These are phyloP conservation scores for Hylodesmum podocarpum DNA, from an alignment of 306 rosid species.

Conservation along the genomic window DNA sequence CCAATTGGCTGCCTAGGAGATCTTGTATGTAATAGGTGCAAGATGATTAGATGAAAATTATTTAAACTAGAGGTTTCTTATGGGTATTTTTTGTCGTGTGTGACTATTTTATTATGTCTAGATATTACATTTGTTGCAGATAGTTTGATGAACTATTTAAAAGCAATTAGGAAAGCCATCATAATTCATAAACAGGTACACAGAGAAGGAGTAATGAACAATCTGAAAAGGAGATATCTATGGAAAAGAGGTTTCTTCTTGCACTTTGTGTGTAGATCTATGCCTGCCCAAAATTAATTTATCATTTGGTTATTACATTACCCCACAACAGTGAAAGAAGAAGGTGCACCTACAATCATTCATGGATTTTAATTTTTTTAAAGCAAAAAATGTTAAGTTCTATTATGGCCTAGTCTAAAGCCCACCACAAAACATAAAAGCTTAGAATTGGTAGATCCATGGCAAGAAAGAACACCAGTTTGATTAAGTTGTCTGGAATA, in stretches of 20 bases:
- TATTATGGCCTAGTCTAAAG: background rate
- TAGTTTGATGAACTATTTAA: background rate
- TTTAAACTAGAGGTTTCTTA: background rate
- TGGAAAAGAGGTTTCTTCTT: background rate
- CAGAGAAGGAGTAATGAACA: background rate
- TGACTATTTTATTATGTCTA: background rate
- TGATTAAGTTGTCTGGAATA: background rate
- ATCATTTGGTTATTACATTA: background rate
- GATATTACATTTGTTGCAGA: background rate
- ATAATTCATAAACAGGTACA: background rate
- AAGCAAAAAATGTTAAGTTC: background rate
- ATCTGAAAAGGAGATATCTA: background rate
- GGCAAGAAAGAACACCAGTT: background rate
- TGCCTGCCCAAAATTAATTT: background rate
- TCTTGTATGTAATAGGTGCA: background rate
- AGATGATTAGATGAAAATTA: background rate
- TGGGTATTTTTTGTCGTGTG: background rate
- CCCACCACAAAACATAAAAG: background rate
- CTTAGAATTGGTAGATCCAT: background rate
- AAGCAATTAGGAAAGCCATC: slow-evolving; percentile 11
- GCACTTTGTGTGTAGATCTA: background rate
- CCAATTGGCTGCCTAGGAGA: background rate
- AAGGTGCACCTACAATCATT: background rate
- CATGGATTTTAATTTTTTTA: background rate
- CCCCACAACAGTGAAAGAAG: background rate